Evolutionary conservation across 306 rosid species (phyloP), one percentile per base, ranked within the genome.

Genomic region (Styphnolobium japonicum): DNA sequence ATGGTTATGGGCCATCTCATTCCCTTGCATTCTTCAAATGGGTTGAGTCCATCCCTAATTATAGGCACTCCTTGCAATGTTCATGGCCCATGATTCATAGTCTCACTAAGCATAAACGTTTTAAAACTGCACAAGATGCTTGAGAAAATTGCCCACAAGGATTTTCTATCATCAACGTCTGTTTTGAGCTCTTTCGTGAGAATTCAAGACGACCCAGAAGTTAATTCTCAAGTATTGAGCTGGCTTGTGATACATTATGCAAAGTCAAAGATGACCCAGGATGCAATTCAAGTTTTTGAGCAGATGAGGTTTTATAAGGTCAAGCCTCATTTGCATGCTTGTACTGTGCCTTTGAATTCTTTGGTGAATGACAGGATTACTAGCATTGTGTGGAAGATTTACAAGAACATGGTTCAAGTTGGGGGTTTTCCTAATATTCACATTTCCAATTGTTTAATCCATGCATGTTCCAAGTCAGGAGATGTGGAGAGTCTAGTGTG

Each of bases 401-500:
- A 82, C 74, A 80, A 86, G 80, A 81, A 70, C 60, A 80, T 90
- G 85, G 34, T 73, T 48, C 77, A 52, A 42, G 10, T 73, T 15
- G 88, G 92, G 42, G 74, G 86, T 66, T 83, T 73, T 69, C 90
- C 92, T 3, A 90, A 88, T 75, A 39, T 86, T 31, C 92, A 88
- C 66, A 39, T 83, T 49, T 88, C 88, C 74, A 90, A 90, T 77
- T 92, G 88, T 70, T 73, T 90, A 73, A 79, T 90, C 69, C 90
- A 87, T 83, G 92, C 94, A 53, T 88, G 92, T 73, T 86, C 90
- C 85, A 84, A 82, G 58, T 87, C 90, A 36, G 84, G 92, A 67
- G 94, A 88, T 73, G 45, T 73, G 10, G 88, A 88, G 63, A 90
- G 83, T n/a, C n/a, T n/a, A n/a, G n/a, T n/a, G n/a, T n/a, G n/a